phyloP scores from a whole-genome alignment of 2,329 filamentous ascomycete genomes.

The Colletotrichum endophyticum region DNA sequence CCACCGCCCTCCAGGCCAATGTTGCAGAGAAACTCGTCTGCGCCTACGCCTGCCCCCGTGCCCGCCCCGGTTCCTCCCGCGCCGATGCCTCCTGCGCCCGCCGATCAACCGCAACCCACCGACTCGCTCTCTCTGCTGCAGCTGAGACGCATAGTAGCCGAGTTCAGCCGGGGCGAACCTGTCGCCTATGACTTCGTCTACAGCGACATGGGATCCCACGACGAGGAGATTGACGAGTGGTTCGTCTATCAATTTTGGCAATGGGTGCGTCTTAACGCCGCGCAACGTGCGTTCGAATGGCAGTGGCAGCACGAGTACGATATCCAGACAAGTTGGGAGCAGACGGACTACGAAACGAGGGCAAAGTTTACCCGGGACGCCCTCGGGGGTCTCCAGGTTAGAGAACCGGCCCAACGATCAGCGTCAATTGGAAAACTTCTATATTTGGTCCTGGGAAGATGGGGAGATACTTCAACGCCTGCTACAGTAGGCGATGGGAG shows the following conservation, averaged over 20 bases:
- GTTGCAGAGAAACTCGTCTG: slow-evolving; percentile 30
- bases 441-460: slow-evolving; percentile 71
- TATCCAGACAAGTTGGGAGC: slow-evolving; percentile 65
- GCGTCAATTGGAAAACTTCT: slow-evolving; percentile 62
- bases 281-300: slow-evolving; percentile 78
- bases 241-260: slow-evolving; percentile 92
- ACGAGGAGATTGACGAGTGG: slow-evolving; percentile 96
- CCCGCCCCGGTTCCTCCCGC: slow-evolving; percentile 23
- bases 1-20: slow-evolving; percentile 32
- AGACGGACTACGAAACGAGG: slow-evolving; percentile 61
- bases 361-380: slow-evolving; percentile 62
- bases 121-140: slow-evolving; percentile 81
- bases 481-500: slow-evolving; percentile 44
- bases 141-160: slow-evolving; percentile 73
- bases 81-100: slow-evolving; percentile 21
- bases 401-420: slow-evolving; percentile 52
- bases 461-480: slow-evolving; percentile 69
- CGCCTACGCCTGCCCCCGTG: slow-evolving; percentile 14
- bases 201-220: slow-evolving; percentile 73
- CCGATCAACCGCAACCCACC: slow-evolving; percentile 46
- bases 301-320: slow-evolving; percentile 67
- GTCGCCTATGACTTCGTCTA: slow-evolving; percentile 87
- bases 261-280: slow-evolving; percentile 76
- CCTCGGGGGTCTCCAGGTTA: slow-evolving; percentile 48
- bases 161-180: slow-evolving; percentile 73